Percentiles rank a stretch among this genome's conserved stretches.
These are phyloP conservation scores for Millerozyma miso DNA, from an alignment of 805 yeast species.

Conservation along the genomic window DNA sequence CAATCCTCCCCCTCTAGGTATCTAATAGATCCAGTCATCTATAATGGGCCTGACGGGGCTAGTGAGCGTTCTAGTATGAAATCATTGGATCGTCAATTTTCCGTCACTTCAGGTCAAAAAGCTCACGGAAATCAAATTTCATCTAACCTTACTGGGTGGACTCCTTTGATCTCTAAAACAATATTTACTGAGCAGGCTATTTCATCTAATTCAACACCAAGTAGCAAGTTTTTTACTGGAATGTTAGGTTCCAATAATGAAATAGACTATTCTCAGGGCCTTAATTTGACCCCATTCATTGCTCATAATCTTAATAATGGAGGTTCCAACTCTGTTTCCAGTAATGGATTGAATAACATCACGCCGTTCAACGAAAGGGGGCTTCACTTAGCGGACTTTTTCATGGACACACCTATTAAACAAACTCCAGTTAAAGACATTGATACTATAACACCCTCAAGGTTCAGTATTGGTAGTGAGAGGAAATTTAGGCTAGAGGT, in stretches of 20 bases:
- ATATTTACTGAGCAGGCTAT: conserved; percentile 30
- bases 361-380: conserved; percentile 44
- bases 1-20: conserved; percentile 34
- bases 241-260: conserved; percentile 10
- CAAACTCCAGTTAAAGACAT: conserved; percentile 32
- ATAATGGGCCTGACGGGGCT: conserved; percentile 10
- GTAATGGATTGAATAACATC: conserved; percentile 22
- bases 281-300: conserved; percentile 40
- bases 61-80: conserved; percentile 3
- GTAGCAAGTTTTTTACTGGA: conserved; percentile 18
- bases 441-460: conserved; percentile 39
- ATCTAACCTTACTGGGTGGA: conserved; percentile 34
- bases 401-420: conserved; percentile 41
- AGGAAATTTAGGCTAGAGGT: conserved; percentile 5
- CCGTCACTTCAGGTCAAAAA: conserved; percentile 21
- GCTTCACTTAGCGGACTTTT: conserved; percentile 38
- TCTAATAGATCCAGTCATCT: conserved; percentile 32
- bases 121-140: conserved; percentile 10
- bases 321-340: conserved; percentile 9
- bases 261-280: conserved; percentile 29
- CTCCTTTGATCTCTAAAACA: conserved; percentile 39
- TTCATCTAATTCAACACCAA: conserved; percentile 35
- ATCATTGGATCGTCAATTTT: not conserved
- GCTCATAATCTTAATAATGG: conserved; percentile 29
- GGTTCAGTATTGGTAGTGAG: conserved; percentile 24